These are phyloP conservation scores for Daphne laureola DNA, from an alignment of 441 rosid species.

Conservation along the genomic window DNA sequence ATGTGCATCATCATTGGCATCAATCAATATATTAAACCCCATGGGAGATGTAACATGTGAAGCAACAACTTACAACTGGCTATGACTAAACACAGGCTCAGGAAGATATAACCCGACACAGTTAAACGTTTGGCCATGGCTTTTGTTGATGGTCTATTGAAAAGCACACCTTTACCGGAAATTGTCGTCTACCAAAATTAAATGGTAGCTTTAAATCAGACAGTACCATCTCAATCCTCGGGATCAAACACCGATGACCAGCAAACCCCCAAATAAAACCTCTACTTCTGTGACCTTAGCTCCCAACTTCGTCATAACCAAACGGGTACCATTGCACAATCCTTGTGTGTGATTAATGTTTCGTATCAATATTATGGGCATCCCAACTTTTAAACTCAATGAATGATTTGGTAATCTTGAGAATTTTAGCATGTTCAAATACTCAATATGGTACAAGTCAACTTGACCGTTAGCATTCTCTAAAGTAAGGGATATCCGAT, in stretches of 20 bases:
- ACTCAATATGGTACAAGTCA: neutral
- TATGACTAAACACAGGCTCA: too few species aligned
- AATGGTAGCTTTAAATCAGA: neutral
- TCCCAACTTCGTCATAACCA: neutral
- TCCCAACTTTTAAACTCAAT: neutral
- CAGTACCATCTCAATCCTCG: neutral
- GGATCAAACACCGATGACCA: neutral
- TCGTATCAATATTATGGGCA: neutral
- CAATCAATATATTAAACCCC: too few species aligned
- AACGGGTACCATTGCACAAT: neutral
- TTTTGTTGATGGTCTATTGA: too few species aligned
- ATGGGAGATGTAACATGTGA: too few species aligned
- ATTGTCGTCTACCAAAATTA: too few species aligned
- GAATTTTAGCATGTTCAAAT: neutral
- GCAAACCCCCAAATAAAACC: neutral
- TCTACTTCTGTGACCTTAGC: neutral
- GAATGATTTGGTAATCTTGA: neutral
- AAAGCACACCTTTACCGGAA: too few species aligned
- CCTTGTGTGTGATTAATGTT: neutral
- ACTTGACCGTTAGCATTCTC: too few species aligned
- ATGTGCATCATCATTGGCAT: too few species aligned
- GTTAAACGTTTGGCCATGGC: too few species aligned
- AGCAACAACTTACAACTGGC: too few species aligned
- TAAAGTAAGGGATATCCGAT: too few species aligned
- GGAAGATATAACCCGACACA: too few species aligned